Evolutionary conservation across 78 protist species (phyloP).

Genomic region (Isochrysis galbana): DNA sequence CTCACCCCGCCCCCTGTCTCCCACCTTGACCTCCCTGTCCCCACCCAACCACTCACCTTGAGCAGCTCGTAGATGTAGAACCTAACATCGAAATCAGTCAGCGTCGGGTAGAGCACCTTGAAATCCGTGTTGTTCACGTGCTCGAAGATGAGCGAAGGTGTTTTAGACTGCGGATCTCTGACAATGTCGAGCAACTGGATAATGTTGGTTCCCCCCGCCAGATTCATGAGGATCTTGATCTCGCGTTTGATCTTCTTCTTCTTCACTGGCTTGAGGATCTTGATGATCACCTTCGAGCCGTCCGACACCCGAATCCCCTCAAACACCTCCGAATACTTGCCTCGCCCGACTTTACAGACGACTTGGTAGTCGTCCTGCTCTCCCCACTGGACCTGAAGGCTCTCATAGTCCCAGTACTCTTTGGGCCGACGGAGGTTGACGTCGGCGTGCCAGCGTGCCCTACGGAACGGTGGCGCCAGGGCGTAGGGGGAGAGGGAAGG

Average conservation of each 20-base stretch:
- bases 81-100: constrained; percentile 90
- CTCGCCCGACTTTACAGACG: constrained; percentile 96
- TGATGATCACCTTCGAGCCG: constrained; percentile 60
- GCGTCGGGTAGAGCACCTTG: constrained; percentile 91
- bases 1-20: too few relatives aligned
- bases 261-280: constrained; percentile 76
- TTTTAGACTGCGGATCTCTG: constrained; percentile 91
- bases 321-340: constrained; percentile 99
- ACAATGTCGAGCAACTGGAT: constrained; percentile 93
- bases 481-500: too few relatives aligned
- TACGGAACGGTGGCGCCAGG: too few relatives aligned
- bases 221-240: constrained; percentile 94
- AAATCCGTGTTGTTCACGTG: constrained; percentile 94
- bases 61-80: constrained; percentile 96
- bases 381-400: constrained; percentile 54
- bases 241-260: constrained; percentile 96
- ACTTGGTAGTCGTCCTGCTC: constrained; percentile 91
- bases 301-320: constrained; percentile 84
- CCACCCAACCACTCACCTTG: constrained; percentile 92
- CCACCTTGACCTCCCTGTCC: too few relatives aligned
- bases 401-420: constrained; percentile 81
- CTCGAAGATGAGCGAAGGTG: constrained; percentile 93
- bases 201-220: constrained; percentile 95
- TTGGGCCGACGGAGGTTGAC: constrained; percentile 52
- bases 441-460: constrained; percentile 44